Evolutionary conservation across 139 green algal species (phyloP), one percentile per base, ranked within the genome.

Genomic region (Chlorella sorokiniana): DNA sequence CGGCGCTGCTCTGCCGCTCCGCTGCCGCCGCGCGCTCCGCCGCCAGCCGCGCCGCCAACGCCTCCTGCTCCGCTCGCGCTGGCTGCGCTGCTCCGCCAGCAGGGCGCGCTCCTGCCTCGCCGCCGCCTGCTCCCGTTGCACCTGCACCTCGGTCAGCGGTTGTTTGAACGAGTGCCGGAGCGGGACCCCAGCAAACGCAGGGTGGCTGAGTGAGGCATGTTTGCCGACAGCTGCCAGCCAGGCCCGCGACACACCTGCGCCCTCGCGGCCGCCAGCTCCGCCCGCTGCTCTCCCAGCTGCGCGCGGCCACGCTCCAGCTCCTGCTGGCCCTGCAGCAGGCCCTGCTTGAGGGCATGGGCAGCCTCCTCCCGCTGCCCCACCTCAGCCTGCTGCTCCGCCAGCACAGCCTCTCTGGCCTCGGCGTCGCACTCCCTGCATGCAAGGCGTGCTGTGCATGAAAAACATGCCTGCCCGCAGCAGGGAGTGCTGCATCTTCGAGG

Each of bases 61-160:
- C 44, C 44, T 75, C 62, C 63, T 82, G 76, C 45, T 82, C 76
- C 40, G 45, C 44, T 44, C n/a, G n/a, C n/a, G n/a, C n/a, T n/a
- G n/a, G n/a, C 74, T 29, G 31, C 76, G 76, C 76, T 73, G 76
- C 0, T 83, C 65, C 3, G 78, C 48, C 38, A 83, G 51, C 65
- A 74, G 37, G 4, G 65, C 38, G 25, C 51, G 48, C 64, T 83
- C 78, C 48, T 83, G 78, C 5, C 38, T 37, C 31, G 69, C 11
- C 9, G 27, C 65, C 16, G 78, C 65, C 37, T 69, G 51, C 9
- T 83, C 78, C 2, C 78, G 45, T 27, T 82, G 41, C 16, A 75
- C 22, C 77, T 82, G 62, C 76, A 63, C 4, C 9, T 27, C 14
- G 48, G 48, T 16, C 11, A 16, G n/a, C n/a, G n/a, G n/a, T n/a